Base-by-base conservation (phyloP, 345 rosid genomes). In the Rubroshorea leprosula region DNA sequence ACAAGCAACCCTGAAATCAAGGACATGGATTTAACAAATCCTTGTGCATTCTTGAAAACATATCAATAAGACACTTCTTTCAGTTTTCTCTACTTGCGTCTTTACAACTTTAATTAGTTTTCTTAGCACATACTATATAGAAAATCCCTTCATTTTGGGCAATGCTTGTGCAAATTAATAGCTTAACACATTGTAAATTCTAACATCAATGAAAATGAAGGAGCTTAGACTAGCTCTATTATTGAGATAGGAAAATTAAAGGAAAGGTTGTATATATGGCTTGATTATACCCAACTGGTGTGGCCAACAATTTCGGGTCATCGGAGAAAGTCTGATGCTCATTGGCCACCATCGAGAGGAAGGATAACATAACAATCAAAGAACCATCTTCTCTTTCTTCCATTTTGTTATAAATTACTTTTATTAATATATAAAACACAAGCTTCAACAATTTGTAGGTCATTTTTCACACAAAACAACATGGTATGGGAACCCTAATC, bases 201-300 rank as follows among this genome's bases (percentile, higher is more conserved):
- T 29, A 9, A 41, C 3, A 41, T 41, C 45, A 41, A 41, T 8
- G 3, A 41, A 11, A 1, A 41, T 29, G 35, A 4, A 29, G 35
- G 35, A 3, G 35, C 5, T 29, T 29, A 9, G 35, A 3, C 51
- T 15, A n/a, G 1, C 58, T 66, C 64, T 46, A 67, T 74, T 50
- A 74, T 67, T 70, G 69, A 63, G 31, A 62, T 66, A 57, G 72
- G 35, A 29, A 62, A 68, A n/a, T n/a, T n/a, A 69, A 59, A 39
- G 56, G 35, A 50, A 60, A 27, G 54, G n/a, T n/a, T n/a, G n/a
- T n/a, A n/a, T n/a, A n/a, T n/a, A 25, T 14, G 61, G 14, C 46
- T 51, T 25, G 49, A 15, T 43, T 23, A 25, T 65, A 56, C 57
- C 66, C 72, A 54, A 59, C 68, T 35, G 14, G 49, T 51, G 50